Evolutionary conservation across 2,329 filamentous ascomycete species (phyloP).

Genomic region (Gaeumannomyces sp.): DNA sequence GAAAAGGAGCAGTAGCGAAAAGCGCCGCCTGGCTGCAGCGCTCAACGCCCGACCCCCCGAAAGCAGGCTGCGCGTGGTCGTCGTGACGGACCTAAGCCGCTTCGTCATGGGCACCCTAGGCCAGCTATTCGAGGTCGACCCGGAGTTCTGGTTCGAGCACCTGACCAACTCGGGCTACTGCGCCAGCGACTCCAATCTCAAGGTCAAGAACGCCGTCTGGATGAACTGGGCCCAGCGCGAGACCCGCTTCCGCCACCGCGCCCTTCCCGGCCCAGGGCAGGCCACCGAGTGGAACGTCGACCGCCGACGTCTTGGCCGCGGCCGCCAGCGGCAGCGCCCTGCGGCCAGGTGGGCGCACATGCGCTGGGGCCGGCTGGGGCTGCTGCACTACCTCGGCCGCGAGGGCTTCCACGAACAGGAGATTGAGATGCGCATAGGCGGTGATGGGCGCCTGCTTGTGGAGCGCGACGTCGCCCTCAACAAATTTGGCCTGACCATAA

Average conservation of each 20-base stretch:
- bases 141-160: conserved; percentile 1
- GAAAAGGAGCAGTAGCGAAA: not conserved
- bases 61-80: not conserved
- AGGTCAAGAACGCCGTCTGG: not conserved
- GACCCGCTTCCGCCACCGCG: not conserved
- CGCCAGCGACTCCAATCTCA: not conserved
- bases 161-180: not conserved
- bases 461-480: not conserved
- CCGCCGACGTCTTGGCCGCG: no score
- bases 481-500: not conserved
- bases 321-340: not conserved
- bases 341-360: not conserved
- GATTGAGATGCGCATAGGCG: not conserved
- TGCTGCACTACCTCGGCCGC: not conserved
- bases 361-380: not conserved
- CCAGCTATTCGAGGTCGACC: not conserved
- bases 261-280: not conserved
- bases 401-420: not conserved
- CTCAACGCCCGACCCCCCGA: not conserved
- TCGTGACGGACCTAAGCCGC: not conserved
- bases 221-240: not conserved
- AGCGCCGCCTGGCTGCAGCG: not conserved
- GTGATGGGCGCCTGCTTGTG: not conserved
- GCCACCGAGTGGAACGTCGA: not conserved
- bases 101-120: not conserved